Conservation (phyloP, 2,329 filamentous ascomycete species). For the Cephalotrichum gorgonifer region DNA sequence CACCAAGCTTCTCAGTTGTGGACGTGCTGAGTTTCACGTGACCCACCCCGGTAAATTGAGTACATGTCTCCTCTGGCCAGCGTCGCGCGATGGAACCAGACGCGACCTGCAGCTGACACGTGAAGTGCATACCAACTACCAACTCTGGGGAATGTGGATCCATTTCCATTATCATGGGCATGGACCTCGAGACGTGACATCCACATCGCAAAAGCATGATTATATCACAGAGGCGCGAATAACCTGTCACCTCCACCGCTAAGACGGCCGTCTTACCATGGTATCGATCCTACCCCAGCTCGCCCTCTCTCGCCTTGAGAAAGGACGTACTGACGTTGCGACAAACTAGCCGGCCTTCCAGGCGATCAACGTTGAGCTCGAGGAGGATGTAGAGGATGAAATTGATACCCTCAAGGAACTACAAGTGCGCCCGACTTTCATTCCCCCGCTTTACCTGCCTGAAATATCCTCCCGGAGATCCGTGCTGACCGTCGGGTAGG, state of each 20-base stretch:
- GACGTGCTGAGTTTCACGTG: not conserved
- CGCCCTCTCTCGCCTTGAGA: not conserved
- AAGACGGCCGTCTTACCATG: not conserved
- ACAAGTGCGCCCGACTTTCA: constrained; percentile 38
- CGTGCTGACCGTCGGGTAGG: constrained; percentile 30
- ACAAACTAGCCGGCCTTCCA: constrained; percentile 56
- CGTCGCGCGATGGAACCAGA: not conserved
- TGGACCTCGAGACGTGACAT: not conserved
- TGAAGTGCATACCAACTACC: no score
- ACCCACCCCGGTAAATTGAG: not conserved
- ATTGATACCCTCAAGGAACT: constrained; percentile 92
- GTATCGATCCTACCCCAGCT: not conserved
- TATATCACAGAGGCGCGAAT: not conserved
- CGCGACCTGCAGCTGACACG: not conserved
- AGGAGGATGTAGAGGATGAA: constrained; percentile 83
- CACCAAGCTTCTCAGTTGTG: not conserved
- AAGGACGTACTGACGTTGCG: constrained; percentile 6
- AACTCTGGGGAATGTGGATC: no score
- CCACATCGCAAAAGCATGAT: not conserved
- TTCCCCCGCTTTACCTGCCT: not conserved
- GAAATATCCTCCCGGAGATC: no score
- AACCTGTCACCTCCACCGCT: constrained; percentile 3
- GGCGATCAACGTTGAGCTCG: constrained; percentile 87
- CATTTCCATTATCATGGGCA: not conserved
- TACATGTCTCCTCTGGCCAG: not conserved